These are phyloP conservation scores for Podospora australis DNA, from an alignment of 495 filamentous ascomycete species.

Conservation along the genomic window DNA sequence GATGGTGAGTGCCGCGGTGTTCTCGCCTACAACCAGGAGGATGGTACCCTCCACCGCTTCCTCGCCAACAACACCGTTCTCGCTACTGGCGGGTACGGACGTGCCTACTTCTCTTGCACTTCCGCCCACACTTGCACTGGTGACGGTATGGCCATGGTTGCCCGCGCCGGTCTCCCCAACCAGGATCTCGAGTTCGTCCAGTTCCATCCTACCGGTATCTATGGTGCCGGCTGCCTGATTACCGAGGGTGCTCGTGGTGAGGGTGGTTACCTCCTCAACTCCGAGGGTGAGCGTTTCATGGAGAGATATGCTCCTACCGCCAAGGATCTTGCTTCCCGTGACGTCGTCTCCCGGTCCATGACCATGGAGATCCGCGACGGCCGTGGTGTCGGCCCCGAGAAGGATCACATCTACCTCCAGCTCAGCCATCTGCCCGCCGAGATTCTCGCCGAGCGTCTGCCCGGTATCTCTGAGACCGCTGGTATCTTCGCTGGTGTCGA, in stretches of 20 bases:
- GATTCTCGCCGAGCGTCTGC: slow-evolving; percentile 89
- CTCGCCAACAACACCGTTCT: slow-evolving; percentile 91
- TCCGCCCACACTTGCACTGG: slow-evolving; percentile 97
- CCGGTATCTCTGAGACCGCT: slow-evolving; percentile 96
- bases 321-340: slow-evolving; percentile 90
- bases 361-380: slow-evolving; percentile 95
- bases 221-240: slow-evolving; percentile 96
- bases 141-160: slow-evolving; percentile 98
- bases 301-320: slow-evolving; percentile 95
- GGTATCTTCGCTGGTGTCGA: slow-evolving; percentile 96
- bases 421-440: slow-evolving; percentile 88
- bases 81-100: slow-evolving; percentile 92
- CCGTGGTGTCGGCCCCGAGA: slow-evolving; percentile 89
- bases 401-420: slow-evolving; percentile 96
- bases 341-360: slow-evolving; percentile 95
- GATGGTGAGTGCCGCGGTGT: slow-evolving; percentile 93
- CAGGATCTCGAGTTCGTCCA: slow-evolving; percentile 99
- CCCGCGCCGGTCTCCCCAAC: slow-evolving; percentile 93
- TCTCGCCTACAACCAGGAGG: slow-evolving; percentile 95
- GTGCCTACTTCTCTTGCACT: slow-evolving; percentile 96
- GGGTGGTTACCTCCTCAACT: slow-evolving; percentile 95
- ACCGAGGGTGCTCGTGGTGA: slow-evolving; percentile 97
- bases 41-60: slow-evolving; percentile 94
- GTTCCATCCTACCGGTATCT: slow-evolving; percentile 99
- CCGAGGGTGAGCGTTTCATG: slow-evolving; percentile 98